Base-by-base conservation (phyloP, 768 basidiomycete species). In the Boletus subcaerulescens region DNA sequence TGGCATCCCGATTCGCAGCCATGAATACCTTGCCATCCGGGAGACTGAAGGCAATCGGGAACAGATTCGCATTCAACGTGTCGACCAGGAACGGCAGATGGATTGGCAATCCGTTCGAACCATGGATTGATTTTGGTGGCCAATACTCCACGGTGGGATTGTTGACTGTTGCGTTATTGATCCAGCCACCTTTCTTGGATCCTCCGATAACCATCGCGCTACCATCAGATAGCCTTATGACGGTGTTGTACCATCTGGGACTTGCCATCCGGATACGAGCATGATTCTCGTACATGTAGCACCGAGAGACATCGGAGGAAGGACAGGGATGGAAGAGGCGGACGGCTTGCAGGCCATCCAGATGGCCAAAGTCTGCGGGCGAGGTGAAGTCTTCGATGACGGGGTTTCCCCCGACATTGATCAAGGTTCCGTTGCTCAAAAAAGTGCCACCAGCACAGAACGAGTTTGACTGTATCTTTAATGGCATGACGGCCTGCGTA, bases 361-460 rank as follows among this genome's bases (percentile, higher is more conserved):
- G 65, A 58, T 91, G 87, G 29, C 88, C 87, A 66, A 92, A 89
- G 63, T 91, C 87, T 12, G 84, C 81, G 43, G 89, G 70, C 52
- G 81, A 76, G 5, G 89, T 89, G 26, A 76, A 74, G 50, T 74
- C 75, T 45, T 79, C 80, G 20, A 89, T 83, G 33, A 91, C 86
- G 17, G 89, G 87, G 65, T 93, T 91, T 3, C 91, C 91, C 51
- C 91, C 91, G 13, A 90, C 87, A 60, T 83, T 89, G 66, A 92
- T 73, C 33, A 92, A 65, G 1, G 88, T 87, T 5, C 91, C 91
- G 55, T 93, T 90, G 22, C 84, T 68, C 8, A 92, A 71, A 66
- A 91, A 91, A 4, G 83, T 78, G 12, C 91, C 91, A 32, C 91
- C 87, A 10, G 91, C 91, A 65, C 91, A 93, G 73, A 93, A 93